Conservation (phyloP, 768 basidiomycete species). For the Suillus placidus region DNA sequence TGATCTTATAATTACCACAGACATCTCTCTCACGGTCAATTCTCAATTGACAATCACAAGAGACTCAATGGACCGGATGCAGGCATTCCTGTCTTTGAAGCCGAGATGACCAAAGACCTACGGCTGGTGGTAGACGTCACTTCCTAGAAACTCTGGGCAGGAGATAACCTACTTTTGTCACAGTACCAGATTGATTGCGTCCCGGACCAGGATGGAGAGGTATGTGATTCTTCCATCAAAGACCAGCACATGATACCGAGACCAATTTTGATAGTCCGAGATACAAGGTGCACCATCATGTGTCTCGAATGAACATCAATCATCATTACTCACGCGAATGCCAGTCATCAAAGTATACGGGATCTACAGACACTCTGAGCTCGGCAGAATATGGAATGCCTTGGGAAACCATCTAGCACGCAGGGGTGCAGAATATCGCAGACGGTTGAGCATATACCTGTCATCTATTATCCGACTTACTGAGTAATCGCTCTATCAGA, state of each 20-base stretch:
- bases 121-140: slow-evolving; percentile 49
- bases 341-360: slow-evolving; percentile 53
- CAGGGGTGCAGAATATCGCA: slow-evolving; percentile 54
- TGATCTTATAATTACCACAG: slow-evolving; percentile 34
- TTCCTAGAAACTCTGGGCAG: not conserved
- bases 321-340: not conserved
- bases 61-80: slow-evolving; percentile 45
- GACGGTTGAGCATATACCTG: slow-evolving; percentile 41
- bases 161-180: slow-evolving; percentile 1
- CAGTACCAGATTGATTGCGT: slow-evolving; percentile 55
- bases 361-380: slow-evolving; percentile 50
- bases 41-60: slow-evolving; percentile 71
- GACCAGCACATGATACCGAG: not conserved
- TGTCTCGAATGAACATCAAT: not conserved
- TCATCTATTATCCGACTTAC: not conserved
- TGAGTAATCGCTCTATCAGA: slow-evolving; percentile 28
- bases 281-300: slow-evolving; percentile 36
- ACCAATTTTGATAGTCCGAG: slow-evolving; percentile 33
- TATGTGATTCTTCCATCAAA: slow-evolving; percentile 17
- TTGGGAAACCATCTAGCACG: slow-evolving; percentile 44
- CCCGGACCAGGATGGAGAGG: slow-evolving; percentile 38
- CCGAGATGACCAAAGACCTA: slow-evolving; percentile 60
- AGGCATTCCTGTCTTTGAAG: slow-evolving; percentile 65
- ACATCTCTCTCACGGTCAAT: slow-evolving; percentile 69
- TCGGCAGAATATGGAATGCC: slow-evolving; percentile 51